Base-by-base conservation (phyloP, 345 rosid species). In the Toxicodendron radicans region DNA sequence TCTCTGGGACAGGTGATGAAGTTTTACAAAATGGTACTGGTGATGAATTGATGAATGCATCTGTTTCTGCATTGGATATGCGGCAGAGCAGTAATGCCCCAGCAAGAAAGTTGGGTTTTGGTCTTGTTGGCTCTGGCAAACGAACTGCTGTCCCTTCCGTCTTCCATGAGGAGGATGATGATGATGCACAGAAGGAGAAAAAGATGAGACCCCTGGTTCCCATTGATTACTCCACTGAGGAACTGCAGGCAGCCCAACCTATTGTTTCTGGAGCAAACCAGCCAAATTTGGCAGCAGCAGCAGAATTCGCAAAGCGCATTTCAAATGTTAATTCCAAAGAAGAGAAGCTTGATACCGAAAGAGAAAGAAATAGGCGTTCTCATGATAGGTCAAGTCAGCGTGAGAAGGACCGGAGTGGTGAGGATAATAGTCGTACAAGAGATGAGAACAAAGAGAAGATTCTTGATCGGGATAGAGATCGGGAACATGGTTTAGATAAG, bases 141-240 rank as follows among this genome's bases (percentile, higher is more conserved):
- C 84, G 97, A 75, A 84, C 98, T 20, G 79, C 96, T 60, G 97
- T 95, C 27, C 99, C 90, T 66, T 95, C 97, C 76, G 96, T 95
- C 78, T 95, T 95, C 88, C 83, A 86, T 48, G 97, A 88, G 78
- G 99, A 95, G 82, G 99, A 95, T 71, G 99, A 93, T 66, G 97
- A 94, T 32, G 99, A 92, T 62, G 92, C 88, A 2, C 85, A 83
- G 6, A 95, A 93, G 83, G 91, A 91, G 46, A 93, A 89, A 76
- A 93, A 89, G 83, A 88, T 91, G 97, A 91, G 95, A 77, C 99
- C 97, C 17, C 87, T 95, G 83, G 98, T 93, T 81, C 99, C 99
- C 59, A 89, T 95, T 75, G 98, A 93, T 86, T 95, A 95, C 80
- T 86, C 99, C 24, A 86, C 91, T 30, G 98, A 95, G 90, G 98